Conservation (phyloP, 108 stramenopile genomes). For the Aurantiochytrium sp. region DNA sequence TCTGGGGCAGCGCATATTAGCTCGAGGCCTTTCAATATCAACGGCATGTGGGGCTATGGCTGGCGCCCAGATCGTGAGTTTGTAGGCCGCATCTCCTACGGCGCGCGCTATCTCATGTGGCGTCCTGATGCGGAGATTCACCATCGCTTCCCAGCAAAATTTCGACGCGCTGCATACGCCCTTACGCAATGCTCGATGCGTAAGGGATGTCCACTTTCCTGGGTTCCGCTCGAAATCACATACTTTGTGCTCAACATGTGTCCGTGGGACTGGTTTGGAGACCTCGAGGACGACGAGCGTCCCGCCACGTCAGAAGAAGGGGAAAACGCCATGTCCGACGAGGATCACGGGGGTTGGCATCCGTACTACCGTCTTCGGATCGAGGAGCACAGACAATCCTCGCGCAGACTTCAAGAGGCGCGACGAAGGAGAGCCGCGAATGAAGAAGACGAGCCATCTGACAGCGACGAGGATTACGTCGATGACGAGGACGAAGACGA, state of each 20-base stretch:
- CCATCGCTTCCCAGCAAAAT: neutral
- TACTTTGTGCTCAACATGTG: slow-evolving; percentile 3
- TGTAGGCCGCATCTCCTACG: neutral
- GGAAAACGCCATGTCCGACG: neutral
- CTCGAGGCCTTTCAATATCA: neutral
- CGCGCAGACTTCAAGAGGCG: neutral
- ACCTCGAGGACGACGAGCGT: neutral
- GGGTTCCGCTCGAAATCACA: neutral
- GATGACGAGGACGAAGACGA: neutral
- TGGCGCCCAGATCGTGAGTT: slow-evolving; percentile 12
- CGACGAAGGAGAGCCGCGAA: neutral
- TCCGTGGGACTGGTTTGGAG: neutral
- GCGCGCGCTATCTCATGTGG: slow-evolving; percentile 17
- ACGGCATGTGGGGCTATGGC: neutral
- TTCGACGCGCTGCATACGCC: neutral
- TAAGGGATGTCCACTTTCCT: neutral
- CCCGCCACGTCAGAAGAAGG: neutral
- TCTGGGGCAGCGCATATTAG: neutral
- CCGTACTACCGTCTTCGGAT: neutral
- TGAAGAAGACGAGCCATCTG: neutral
- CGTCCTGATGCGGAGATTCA: neutral
- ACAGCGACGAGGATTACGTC: neutral
- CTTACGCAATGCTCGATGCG: neutral
- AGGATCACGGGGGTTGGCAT: neutral
- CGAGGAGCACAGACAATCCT: neutral